Conservation (phyloP, 176 grass and related monocot genomes). For the Puya raimondii region DNA sequence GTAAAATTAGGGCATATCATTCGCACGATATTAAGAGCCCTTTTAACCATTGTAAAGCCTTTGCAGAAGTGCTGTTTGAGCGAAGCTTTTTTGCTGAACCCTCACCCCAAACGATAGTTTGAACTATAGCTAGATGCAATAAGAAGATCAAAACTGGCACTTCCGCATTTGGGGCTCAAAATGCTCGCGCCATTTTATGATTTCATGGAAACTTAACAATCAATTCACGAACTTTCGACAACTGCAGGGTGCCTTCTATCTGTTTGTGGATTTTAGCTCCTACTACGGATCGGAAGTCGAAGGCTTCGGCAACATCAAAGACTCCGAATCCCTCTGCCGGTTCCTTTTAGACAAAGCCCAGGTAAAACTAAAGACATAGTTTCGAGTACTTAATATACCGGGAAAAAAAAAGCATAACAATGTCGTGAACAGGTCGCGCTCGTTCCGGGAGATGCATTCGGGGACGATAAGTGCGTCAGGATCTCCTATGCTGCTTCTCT, state of each 20-base stretch:
- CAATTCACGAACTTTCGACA: background rate
- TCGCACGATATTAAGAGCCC: background rate
- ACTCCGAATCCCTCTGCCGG: constrained; percentile 75
- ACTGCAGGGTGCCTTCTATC: constrained; percentile 85
- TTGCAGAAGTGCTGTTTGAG: constrained; percentile 17
- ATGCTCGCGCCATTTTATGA: too few relatives aligned
- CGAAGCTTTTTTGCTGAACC: too few relatives aligned
- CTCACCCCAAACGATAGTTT: too few relatives aligned
- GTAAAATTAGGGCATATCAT: constrained; percentile 26
- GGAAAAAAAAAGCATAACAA: constrained; percentile 3
- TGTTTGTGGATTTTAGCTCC: constrained; percentile 87
- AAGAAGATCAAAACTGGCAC: too few relatives aligned
- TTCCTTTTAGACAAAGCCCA: constrained; percentile 84
- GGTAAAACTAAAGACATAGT: constrained; percentile 24
- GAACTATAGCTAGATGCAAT: too few relatives aligned
- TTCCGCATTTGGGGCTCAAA: too few relatives aligned
- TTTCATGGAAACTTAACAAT: too few relatives aligned
- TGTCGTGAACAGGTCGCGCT: constrained; percentile 55
- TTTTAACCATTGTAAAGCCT: background rate
- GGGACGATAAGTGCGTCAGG: constrained; percentile 72
- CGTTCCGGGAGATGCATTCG: constrained; percentile 83
- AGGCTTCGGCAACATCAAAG: constrained; percentile 58
- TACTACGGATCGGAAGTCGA: constrained; percentile 76
- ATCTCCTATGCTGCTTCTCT: constrained; percentile 85
- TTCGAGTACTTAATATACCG: background rate